phyloP scores from a whole-genome alignment of 2,329 filamentous ascomycete species.

The Chaetoscypha palmicola region DNA sequence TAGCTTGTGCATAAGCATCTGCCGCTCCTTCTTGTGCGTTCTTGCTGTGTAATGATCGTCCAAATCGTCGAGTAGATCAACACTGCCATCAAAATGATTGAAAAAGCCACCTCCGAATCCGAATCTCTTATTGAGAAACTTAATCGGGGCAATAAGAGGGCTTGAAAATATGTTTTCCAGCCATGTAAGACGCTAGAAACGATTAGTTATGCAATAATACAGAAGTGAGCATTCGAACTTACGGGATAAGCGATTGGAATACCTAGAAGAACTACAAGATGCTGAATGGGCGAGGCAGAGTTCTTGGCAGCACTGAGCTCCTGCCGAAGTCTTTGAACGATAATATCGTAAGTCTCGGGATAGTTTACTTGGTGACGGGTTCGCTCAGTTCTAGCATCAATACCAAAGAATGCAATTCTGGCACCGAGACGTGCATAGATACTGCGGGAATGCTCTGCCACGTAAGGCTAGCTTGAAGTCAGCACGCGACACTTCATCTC shows the following conservation, averaged over 20 bases:
- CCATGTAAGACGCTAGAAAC: constrained; percentile 78
- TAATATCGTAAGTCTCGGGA: constrained; percentile 76
- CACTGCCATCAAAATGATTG: constrained; percentile 87
- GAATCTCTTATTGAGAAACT: constrained; percentile 52
- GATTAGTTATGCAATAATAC: constrained; percentile 9
- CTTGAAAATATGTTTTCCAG: constrained; percentile 87
- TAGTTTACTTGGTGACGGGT: constrained; percentile 95
- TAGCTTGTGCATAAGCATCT: constrained; percentile 68
- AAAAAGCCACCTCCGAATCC: constrained; percentile 53
- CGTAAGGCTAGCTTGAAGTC: constrained; percentile 55
- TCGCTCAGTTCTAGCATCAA: constrained; percentile 90
- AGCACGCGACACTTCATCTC: constrained; percentile 2
- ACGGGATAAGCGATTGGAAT: constrained; percentile 81
- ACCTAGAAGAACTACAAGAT: constrained; percentile 79
- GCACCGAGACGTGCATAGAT: constrained; percentile 79
- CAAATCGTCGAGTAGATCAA: constrained; percentile 81
- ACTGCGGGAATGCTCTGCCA: constrained; percentile 79
- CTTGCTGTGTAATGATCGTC: constrained; percentile 94
- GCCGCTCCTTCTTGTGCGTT: constrained; percentile 85
- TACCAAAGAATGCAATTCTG: constrained; percentile 74
- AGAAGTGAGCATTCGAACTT: constrained; percentile 39
- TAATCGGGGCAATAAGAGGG: constrained; percentile 45
- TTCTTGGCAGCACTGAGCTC: constrained; percentile 76
- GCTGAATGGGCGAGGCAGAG: constrained; percentile 74
- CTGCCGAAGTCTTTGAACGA: constrained; percentile 79